Base-by-base conservation (phyloP, 1,139 yeast genomes). In the Kazachstania sp. region DNA sequence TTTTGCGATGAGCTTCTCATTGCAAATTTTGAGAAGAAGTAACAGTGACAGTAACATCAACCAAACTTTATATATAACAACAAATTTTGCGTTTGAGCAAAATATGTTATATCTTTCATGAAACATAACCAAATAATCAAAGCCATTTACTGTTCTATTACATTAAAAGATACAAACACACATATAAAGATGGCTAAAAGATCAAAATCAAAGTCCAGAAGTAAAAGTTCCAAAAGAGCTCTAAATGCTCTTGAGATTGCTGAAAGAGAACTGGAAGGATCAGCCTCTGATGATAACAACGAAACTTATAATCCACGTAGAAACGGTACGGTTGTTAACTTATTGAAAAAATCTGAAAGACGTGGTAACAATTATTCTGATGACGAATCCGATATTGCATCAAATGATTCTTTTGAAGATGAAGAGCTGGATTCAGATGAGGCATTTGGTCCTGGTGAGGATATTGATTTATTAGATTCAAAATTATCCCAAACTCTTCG, bases 391-490 rank as follows among this genome's bases (percentile, higher is more conserved):
- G 62, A 59, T 19, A 71, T 66, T 19, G 72, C 66, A 12, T 61
- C 56, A 0, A 72, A 68, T 38, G 72, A 70, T 5, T 73, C 71
- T 43, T 72, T 76, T 55, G 79, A 73, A 43, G 90, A 83, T 61
- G 90, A 83, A 59, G 90, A 83, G 50, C 67, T 81, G 37, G 86
- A 82, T 57, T 81, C 88, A 0, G 90, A 83, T 61, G 90, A 81
- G 55, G 90, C 87, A 0, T 67, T 83, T 47, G 88, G 86, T 1
- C 79, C 86, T 0, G 90, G 79, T 49, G 88, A 83, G 57, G 92
- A 83, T 47, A 78, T 71, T 55, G 90, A 83, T 64, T 76, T 81
- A 15, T 67, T 82, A 57, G 75, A 78, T 60, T 77, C 85, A 26
- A 81, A 77, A 56, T 79, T 82, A 55, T 80, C 86, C 4, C 86